Evolutionary conservation across 768 basidiomycete genomes (phyloP), one percentile per base, ranked within the genome.

Genomic region (Termitomyces sp.): DNA sequence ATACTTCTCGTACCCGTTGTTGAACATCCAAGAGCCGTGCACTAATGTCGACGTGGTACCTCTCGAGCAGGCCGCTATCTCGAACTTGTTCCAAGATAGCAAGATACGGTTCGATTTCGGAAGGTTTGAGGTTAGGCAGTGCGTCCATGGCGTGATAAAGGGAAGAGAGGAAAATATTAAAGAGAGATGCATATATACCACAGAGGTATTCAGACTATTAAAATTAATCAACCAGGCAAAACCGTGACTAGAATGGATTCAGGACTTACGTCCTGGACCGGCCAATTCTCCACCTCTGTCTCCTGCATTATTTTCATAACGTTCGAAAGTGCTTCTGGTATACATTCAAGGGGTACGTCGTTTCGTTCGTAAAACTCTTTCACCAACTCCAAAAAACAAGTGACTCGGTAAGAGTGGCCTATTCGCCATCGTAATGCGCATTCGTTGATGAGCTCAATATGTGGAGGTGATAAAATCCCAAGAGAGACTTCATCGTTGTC

Each of bases 401-500:
- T 80, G 0, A 82, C 86, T 34, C 91, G 85, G 67, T 89, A 91
- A 18, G 88, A 76, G 61, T 88, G 87, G 2, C 86, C 83, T 60
- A 98, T 87, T 47, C 96, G 80, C 97, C 97, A 98, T 42, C 93
- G 81, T 58, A 90, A 64, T 3, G 93, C 93, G 64, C 93, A 95
- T 64, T 95, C 91, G 57, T 88, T 88, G 63, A 98, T 82, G 37
- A 99, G 76, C 56, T 91, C 89, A 42, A 93, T 78, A 68, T 98
- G 93, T 12, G 81, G 69, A 1, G 82, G 68, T 4, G 93, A 93
- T 18, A 99, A 74, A 56, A 99, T 98, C 7, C 93, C 91, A 37
- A 98, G 76, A 0, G 95, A 92, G 16, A 99, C 96, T 74, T 98
- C 95, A 63, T 98, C 93, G 64, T 93, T 90, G 64, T 94, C 93